phyloP scores from a whole-genome alignment of 345 rosid species.

The Populus euphratica region DNA sequence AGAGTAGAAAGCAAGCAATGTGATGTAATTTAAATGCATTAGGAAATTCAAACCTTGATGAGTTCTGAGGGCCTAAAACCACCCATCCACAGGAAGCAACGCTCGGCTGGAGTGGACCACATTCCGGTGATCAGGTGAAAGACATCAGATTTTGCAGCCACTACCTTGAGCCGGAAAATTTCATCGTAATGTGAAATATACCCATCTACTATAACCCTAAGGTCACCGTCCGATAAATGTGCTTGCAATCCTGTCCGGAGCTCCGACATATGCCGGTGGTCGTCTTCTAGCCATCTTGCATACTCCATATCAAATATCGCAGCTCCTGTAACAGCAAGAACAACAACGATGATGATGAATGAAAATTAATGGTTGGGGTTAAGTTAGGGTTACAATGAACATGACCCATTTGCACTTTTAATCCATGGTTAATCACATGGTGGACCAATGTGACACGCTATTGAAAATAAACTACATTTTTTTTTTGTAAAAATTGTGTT shows the following conservation, averaged over 20 bases:
- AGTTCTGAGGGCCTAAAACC: slow-evolving; percentile 94
- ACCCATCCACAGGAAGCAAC: slow-evolving; percentile 98
- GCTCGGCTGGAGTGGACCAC: slow-evolving; percentile 89
- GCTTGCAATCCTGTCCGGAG: slow-evolving; percentile 70
- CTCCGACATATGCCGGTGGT: slow-evolving; percentile 77
- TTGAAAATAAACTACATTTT: neutral
- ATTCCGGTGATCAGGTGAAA: slow-evolving; percentile 84
- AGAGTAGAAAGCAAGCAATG: neutral
- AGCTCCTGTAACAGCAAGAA: slow-evolving; percentile 47
- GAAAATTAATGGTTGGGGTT: neutral
- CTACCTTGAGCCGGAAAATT: slow-evolving; percentile 61
- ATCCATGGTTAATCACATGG: neutral
- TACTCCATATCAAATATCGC: slow-evolving; percentile 94
- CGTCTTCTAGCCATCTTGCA: slow-evolving; percentile 89
- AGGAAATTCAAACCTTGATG: slow-evolving; percentile 55
- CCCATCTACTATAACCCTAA: slow-evolving; percentile 66
- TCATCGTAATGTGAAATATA: slow-evolving; percentile 84
- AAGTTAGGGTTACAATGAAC: neutral
- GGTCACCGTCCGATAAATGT: slow-evolving; percentile 68
- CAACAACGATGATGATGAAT: neutral
- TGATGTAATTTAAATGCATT: neutral
- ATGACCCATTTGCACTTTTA: neutral
- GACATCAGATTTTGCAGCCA: slow-evolving; percentile 74
- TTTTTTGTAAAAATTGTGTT: neutral
- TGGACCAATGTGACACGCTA: neutral